Evolutionary conservation across 768 basidiomycete species (phyloP), one percentile per base, ranked within the genome.

Genomic region (Collybia nuda): DNA sequence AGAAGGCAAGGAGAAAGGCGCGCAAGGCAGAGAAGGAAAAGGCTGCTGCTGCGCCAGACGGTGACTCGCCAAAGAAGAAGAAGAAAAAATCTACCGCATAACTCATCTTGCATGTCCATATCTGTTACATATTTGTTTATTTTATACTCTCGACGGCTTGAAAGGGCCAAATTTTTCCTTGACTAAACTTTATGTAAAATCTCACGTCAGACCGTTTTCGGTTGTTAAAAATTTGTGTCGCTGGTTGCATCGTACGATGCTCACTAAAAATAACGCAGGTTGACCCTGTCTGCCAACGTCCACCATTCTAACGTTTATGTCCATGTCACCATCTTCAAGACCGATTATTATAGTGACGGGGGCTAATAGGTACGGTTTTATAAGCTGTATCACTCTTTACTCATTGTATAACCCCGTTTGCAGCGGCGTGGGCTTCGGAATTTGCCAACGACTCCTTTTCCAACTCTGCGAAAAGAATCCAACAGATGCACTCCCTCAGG

Each of bases 361-460:
- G 35, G 86, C 86, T 8, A 89, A 88, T 59, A 72, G 76, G 86
- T 86, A 62, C 6, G 32, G 3, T 32, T 11, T 5, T 32, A 32
- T 11, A 11, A 43, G 76, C 56, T 35, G 14, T n/a, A 15, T 15
- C 44, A 17, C 37, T 39, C 23, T 26, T 40, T 12, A 49, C 24
- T 5, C 18, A 18, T 35, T 4, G 14, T 40, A 17, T 42, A 23
- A 32, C 24, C 28, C 47, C 36, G 24, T 50, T 50, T 55, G 2
- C 62, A 93, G 91, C 35, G 92, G 92, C 49, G 77, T 94, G 15
- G 92, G 92, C 14, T 88, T 86, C 63, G 90, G 88, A 11, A 86
- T 89, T 39, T 92, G 90, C 69, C 81, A 86, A 53, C 85, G 92
- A 41, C 76, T 94, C 6, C 74, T 94, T 40, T 67, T 74, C 56